Base-by-base conservation (phyloP, 192 early-diverging fungal species). In the Rhizoclosmatium sp. region DNA sequence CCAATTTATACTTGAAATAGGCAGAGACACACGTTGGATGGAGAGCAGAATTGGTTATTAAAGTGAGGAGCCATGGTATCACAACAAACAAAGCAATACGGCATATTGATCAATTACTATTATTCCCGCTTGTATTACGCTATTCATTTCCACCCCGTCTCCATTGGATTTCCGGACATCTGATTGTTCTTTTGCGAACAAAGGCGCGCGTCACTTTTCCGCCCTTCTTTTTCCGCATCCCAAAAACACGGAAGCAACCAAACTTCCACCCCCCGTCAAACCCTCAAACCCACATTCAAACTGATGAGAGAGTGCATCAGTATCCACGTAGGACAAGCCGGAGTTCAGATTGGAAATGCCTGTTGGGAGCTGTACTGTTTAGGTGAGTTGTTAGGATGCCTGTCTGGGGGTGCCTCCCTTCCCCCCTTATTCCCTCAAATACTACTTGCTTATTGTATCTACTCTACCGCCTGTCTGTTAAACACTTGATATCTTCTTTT, bases 331-430 rank as follows among this genome's bases (percentile, higher is more conserved):
- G 89, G 89, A 74, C 90, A 95, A 87, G 97, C 97, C 81, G 97
- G 97, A 97, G 95, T 99, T 84, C 97, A 99, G 86, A 99, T 99
- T 83, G 97, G 97, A 93, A 98, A 98, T 89, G 95, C 96, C 89
- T 99, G 97, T 87, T 99, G 97, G 97, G 97, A 99, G 88, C 94
- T 99, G 61, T 90, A 90, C 87, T 90, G 89, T 79, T 86, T 90
- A 69, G 85, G 88, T 92, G 84, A 77, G 84, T 78, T 16, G n/a
- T 79, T 39, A 48, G 3, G 21, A 7, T 71, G 70, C 70, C 47
- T 5, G 14, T 40, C 4, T 10, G 70, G 12, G 48, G 54, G 12
- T 21, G 45, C 7, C 42, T 42, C 9, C 10, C 64, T 19, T 12
- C 64, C 14, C 42, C 44, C 67, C 47, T 41, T 47, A 16, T n/a